A percentile compares a stretch with the other conserved stretches of the same genome.
Evolutionary conservation across 805 yeast genomes (phyloP).

Genomic region (Candida maltosa): DNA sequence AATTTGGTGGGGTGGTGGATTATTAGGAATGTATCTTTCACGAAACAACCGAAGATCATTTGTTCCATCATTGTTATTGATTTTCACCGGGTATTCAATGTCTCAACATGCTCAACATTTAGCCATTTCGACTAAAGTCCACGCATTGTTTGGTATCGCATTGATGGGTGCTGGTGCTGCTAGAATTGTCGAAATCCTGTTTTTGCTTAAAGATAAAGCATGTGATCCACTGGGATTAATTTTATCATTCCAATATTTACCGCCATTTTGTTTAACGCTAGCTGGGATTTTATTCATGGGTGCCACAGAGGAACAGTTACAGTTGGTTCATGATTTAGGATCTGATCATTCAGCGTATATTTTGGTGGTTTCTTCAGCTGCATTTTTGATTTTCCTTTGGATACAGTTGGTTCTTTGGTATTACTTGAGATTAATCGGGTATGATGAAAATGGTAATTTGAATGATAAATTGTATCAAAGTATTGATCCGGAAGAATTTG

Average conservation of each 20-base stretch:
- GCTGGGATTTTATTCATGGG: conserved; percentile 86
- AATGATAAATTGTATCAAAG: conserved; percentile 14
- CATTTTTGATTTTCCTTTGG: conserved; percentile 70
- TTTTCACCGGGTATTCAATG: conserved; percentile 95
- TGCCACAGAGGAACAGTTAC: conserved; percentile 87
- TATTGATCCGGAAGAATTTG: conserved; percentile 27
- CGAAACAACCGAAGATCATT: conserved; percentile 60
- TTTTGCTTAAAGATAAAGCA: conserved; percentile 65
- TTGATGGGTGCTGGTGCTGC: conserved; percentile 75
- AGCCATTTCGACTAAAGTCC: conserved; percentile 80
- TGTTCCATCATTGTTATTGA: conserved; percentile 76
- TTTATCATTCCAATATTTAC: conserved; percentile 76
- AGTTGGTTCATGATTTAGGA: conserved; percentile 64
- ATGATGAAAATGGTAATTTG: conserved; percentile 37
- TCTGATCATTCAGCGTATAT: conserved; percentile 86
- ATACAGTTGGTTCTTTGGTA: conserved; percentile 55
- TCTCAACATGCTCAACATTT: conserved; percentile 79
- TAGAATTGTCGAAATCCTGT: conserved; percentile 76
- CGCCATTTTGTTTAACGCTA: conserved; percentile 76
- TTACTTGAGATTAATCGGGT: conserved; percentile 47
- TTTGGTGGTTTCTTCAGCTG: conserved; percentile 66
- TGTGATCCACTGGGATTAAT: conserved; percentile 41
- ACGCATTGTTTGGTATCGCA: conserved; percentile 78
- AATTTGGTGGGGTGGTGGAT: conserved; percentile 94
- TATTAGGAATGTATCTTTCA: conserved; percentile 76